A percentile compares a stretch with the other conserved stretches of the same genome.
phyloP scores from a whole-genome alignment of 345 rosid species.

The Dipteronia sinensis region DNA sequence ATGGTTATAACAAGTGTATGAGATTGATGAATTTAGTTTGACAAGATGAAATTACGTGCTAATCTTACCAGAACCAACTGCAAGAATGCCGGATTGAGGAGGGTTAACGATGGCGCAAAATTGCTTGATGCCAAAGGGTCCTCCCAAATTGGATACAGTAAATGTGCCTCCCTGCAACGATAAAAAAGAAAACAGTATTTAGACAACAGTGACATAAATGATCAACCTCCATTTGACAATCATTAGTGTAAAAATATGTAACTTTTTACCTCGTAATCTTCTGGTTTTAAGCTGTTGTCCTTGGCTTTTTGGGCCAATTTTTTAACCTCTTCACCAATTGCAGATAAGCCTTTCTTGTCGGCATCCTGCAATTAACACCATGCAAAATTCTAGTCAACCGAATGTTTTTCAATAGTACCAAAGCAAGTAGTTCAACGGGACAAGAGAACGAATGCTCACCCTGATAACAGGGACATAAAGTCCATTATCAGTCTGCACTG shows the following conservation, averaged over 20 bases:
- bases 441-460: constrained; percentile 43
- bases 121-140: constrained; percentile 95
- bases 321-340: constrained; percentile 80
- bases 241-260: background rate
- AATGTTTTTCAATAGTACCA: background rate
- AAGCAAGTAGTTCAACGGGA: background rate
- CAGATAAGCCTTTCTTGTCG: constrained; percentile 90
- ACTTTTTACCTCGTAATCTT: constrained; percentile 81
- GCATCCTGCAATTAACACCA: constrained; percentile 63
- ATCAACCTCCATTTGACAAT: background rate
- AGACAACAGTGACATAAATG: background rate
- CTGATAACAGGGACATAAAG: constrained; percentile 92
- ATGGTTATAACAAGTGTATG: constrained; percentile 15
- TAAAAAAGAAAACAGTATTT: constrained; percentile 17
- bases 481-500: constrained; percentile 97
- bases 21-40: background rate
- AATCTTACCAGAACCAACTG: constrained; percentile 81
- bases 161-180: constrained; percentile 90
- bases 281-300: constrained; percentile 89
- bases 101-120: constrained; percentile 95
- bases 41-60: background rate
- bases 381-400: background rate
- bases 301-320: constrained; percentile 85
- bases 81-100: constrained; percentile 94
- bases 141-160: constrained; percentile 94